Percentiles rank a stretch among this genome's conserved stretches.
Conservation (phyloP, 495 filamentous ascomycete genomes). For the Penicillium arizonense region DNA sequence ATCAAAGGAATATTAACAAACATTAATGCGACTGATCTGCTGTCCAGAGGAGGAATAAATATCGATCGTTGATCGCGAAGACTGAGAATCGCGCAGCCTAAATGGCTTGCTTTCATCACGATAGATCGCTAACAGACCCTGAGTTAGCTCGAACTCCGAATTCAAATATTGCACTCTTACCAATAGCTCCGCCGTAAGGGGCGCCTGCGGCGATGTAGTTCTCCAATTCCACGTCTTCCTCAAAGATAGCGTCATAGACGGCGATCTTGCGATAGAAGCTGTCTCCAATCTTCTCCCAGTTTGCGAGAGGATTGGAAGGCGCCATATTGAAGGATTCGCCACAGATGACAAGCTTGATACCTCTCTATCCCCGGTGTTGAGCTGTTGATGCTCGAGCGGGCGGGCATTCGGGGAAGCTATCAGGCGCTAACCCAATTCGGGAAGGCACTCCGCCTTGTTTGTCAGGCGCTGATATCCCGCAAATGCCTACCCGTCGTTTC, state of each 20-base stretch:
- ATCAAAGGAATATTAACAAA: constrained; percentile 53
- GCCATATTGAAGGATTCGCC: constrained; percentile 30
- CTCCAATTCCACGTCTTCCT: constrained; percentile 88
- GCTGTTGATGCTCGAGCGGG: constrained; percentile 15
- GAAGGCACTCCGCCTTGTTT: constrained; percentile 4
- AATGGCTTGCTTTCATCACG: constrained; percentile 85
- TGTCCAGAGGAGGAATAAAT: constrained; percentile 92
- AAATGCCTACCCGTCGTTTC: background rate
- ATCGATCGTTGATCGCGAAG: constrained; percentile 81
- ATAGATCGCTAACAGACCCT: constrained; percentile 64
- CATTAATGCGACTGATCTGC: constrained; percentile 68
- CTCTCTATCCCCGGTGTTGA: background rate
- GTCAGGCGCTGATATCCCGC: constrained; percentile 4
- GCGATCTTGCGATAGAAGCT: constrained; percentile 92
- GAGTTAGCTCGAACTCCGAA: constrained; percentile 1
- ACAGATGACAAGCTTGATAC: constrained; percentile 8
- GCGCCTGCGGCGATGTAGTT: constrained; percentile 91
- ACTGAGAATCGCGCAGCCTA: constrained; percentile 66
- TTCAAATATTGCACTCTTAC: constrained; percentile 45
- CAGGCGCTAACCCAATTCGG: constrained; percentile 16
- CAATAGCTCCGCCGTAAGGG: constrained; percentile 91
- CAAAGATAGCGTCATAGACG: constrained; percentile 89
- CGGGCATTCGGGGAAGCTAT: constrained; percentile 1
- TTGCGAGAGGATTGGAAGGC: constrained; percentile 68
- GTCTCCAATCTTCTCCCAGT: constrained; percentile 90